Percentiles rank a stretch among this genome's conserved stretches.
Conservation (phyloP, 768 basidiomycete genomes). For the Mycena kentingensis region DNA sequence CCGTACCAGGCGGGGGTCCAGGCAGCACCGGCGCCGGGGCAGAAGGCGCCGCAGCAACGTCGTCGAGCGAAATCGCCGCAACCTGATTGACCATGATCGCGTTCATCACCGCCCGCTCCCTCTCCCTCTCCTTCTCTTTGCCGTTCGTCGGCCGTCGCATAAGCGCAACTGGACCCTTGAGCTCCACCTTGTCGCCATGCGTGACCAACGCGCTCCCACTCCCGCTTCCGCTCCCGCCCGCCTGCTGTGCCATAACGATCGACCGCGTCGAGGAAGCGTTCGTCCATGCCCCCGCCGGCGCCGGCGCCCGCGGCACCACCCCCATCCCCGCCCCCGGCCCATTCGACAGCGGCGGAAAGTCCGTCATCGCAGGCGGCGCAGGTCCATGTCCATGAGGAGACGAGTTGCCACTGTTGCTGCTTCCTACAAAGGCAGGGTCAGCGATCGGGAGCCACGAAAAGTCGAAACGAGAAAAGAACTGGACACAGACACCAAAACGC, state of each 20-base stretch:
- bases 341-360: constrained; percentile 71
- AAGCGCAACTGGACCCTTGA: constrained; percentile 50
- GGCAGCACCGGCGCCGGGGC: background rate
- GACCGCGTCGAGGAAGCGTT: constrained; percentile 55
- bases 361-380: constrained; percentile 43
- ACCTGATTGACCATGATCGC: constrained; percentile 41
- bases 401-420: constrained; percentile 23
- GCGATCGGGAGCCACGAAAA: constrained; percentile 36
- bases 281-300: constrained; percentile 70
- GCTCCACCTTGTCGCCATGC: constrained; percentile 28
- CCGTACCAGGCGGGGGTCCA: background rate
- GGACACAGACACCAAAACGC: no score
- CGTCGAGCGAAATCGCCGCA: constrained; percentile 39
- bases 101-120: constrained; percentile 35
- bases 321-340: constrained; percentile 22
- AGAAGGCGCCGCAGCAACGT: constrained; percentile 6
- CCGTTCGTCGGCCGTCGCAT: constrained; percentile 54
- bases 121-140: constrained; percentile 28
- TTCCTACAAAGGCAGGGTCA: constrained; percentile 21
- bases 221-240: constrained; percentile 27
- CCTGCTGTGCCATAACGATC: constrained; percentile 45
- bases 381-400: constrained; percentile 11
- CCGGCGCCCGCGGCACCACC: constrained; percentile 55
- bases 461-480: background rate
- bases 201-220: constrained; percentile 35